Percentiles rank a stretch among this genome's conserved stretches.
These are phyloP conservation scores for Salix exigua DNA, from an alignment of 345 rosid genomes.

Conservation along the genomic window DNA sequence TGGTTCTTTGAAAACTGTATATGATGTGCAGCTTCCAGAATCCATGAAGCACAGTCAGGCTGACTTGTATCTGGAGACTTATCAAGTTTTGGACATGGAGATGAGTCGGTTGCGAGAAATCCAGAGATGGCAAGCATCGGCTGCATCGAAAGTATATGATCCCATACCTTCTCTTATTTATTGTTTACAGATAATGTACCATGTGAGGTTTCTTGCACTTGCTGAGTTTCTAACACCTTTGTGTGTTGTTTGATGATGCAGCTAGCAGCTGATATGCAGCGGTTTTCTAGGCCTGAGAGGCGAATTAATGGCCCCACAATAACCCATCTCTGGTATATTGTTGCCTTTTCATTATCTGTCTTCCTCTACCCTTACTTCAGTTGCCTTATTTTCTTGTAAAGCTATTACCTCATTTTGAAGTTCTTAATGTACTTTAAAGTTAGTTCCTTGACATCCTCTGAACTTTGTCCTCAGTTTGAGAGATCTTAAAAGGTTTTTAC, in stretches of 20 bases:
- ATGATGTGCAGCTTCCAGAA: slow-evolving; percentile 73
- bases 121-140: slow-evolving; percentile 94
- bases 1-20: neutral
- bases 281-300: slow-evolving; percentile 95
- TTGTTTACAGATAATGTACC: neutral
- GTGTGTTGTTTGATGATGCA: slow-evolving; percentile 39
- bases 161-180: neutral
- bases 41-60: slow-evolving; percentile 99
- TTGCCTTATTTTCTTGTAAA: neutral
- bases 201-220: neutral
- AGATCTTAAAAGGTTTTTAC: neutral
- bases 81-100: slow-evolving; percentile 98
- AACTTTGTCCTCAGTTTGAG: neutral
- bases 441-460: neutral
- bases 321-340: slow-evolving; percentile 80
- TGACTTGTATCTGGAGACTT: slow-evolving; percentile 89
- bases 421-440: slow-evolving; percentile 5
- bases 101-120: slow-evolving; percentile 97
- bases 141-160: slow-evolving; percentile 74
- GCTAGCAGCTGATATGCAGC: slow-evolving; percentile 99
- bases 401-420: slow-evolving; percentile 1
- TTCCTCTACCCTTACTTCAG: neutral
- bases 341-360: neutral
- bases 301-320: slow-evolving; percentile 95
- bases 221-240: neutral